These are phyloP conservation scores for Jacaranda mimosifolia DNA, from an alignment of 257 asterid species.

Conservation along the genomic window DNA sequence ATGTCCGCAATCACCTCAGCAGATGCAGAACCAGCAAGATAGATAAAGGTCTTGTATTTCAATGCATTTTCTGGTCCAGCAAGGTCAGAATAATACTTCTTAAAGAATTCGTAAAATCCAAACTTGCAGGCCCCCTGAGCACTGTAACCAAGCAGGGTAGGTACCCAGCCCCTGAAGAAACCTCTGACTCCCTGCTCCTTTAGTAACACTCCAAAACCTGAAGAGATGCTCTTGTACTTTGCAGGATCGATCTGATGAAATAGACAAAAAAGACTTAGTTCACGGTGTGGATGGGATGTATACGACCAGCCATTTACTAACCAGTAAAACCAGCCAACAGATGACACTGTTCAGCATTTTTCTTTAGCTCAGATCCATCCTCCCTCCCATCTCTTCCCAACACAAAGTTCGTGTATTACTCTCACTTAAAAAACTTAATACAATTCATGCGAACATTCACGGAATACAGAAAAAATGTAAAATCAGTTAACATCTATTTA, in stretches of 20 bases:
- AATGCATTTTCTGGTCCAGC: conserved; percentile 59
- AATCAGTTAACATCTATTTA: background rate
- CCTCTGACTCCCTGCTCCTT: conserved; percentile 60
- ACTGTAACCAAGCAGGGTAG: conserved; percentile 60
- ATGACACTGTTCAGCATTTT: background rate
- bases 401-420: background rate
- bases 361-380: background rate
- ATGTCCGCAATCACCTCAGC: conserved; percentile 63
- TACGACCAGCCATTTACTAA: background rate
- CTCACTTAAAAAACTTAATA: background rate
- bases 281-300: background rate
- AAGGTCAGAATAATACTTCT: conserved; percentile 58
- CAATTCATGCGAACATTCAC: background rate
- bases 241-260: conserved; percentile 54
- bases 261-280: conserved; percentile 3
- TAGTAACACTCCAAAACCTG: conserved; percentile 56
- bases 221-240: conserved; percentile 61
- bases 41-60: conserved; percentile 56
- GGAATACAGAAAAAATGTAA: background rate
- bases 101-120: conserved; percentile 60
- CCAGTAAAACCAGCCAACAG: background rate
- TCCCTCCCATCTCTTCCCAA: conserved; percentile 1
- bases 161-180: conserved; percentile 66
- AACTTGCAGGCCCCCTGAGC: conserved; percentile 71
- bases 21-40: conserved; percentile 65